Percentiles rank a stretch among this genome's conserved stretches.
Conservation (phyloP, 352 stramenopile species). For the Phytopythium kandeliae region DNA sequence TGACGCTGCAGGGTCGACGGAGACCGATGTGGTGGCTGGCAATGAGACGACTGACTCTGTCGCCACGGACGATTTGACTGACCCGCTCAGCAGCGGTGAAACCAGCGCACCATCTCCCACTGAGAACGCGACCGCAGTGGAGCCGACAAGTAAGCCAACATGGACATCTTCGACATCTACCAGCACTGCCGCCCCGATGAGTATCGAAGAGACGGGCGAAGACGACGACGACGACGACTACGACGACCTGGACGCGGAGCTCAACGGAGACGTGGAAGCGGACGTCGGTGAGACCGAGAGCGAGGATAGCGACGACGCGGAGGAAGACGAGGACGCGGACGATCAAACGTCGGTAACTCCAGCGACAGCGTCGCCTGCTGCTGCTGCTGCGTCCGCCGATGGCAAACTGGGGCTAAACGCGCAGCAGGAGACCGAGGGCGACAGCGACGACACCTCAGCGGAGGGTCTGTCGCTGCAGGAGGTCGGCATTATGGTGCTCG, state of each 20-base stretch:
- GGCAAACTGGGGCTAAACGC: background rate
- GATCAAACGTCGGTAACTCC: background rate
- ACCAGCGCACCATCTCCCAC: background rate
- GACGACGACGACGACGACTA: conserved; percentile 4
- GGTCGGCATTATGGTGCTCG: conserved; percentile 64
- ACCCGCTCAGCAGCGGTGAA: background rate
- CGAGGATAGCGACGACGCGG: conserved; percentile 9
- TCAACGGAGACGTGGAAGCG: conserved; percentile 7
- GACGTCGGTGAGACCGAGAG: conserved; percentile 13
- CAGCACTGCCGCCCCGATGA: background rate
- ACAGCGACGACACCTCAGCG: conserved; percentile 1
- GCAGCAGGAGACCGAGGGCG: background rate
- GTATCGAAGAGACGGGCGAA: background rate
- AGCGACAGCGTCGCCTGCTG: background rate
- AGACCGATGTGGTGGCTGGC: background rate
- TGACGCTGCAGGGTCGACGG: background rate
- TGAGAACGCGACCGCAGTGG: background rate
- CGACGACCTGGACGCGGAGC: background rate
- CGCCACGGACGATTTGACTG: background rate
- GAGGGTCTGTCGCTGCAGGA: conserved; percentile 32
- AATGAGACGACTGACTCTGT: background rate
- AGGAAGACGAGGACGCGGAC: conserved; percentile 14
- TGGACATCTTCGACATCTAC: too few species aligned
- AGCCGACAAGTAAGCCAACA: background rate
- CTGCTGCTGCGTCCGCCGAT: background rate